Conservation (phyloP, 2,329 filamentous ascomycete species). For the Clonostachys sp. region DNA sequence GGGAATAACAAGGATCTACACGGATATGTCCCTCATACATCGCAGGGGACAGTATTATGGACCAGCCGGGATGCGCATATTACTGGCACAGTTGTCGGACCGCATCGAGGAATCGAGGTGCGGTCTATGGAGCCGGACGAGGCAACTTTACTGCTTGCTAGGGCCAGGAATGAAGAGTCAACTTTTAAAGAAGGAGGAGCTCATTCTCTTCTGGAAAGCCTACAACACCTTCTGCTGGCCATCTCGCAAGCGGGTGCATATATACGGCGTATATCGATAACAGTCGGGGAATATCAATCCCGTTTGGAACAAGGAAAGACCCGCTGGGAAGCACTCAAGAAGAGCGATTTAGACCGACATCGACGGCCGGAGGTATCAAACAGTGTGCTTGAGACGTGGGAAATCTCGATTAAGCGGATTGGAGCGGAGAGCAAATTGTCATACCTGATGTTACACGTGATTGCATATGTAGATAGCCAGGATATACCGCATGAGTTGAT, state of each 20-base stretch:
- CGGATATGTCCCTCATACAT: too few relatives aligned
- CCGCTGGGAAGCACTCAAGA: slow-evolving; percentile 13
- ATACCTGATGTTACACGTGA: slow-evolving; percentile 17
- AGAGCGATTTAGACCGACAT: slow-evolving; percentile 15
- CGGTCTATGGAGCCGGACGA: too few relatives aligned
- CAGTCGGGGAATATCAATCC: slow-evolving; percentile 14
- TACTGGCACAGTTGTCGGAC: too few relatives aligned
- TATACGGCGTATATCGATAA: slow-evolving; percentile 15
- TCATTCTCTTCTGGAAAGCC: slow-evolving; percentile 10
- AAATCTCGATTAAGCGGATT: slow-evolving; percentile 23
- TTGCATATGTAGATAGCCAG: slow-evolving; percentile 25
- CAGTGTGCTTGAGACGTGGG: slow-evolving; percentile 24
- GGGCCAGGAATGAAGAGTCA: too few relatives aligned
- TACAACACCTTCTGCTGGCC: slow-evolving; percentile 20
- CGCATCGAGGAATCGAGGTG: too few relatives aligned
- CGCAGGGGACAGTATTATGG: too few relatives aligned
- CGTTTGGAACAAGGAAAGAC: slow-evolving; percentile 10
- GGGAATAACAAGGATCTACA: too few relatives aligned
- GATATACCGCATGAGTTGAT: slow-evolving; percentile 19
- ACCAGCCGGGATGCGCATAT: too few relatives aligned
- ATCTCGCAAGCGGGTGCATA: slow-evolving; percentile 23
- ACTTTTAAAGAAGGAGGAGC: neutral
- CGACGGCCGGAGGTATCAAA: slow-evolving; percentile 17
- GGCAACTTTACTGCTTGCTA: too few relatives aligned
- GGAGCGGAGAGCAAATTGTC: slow-evolving; percentile 14